Conservation (phyloP, 192 early-diverging fungal genomes). For the Coemansia sp. region DNA sequence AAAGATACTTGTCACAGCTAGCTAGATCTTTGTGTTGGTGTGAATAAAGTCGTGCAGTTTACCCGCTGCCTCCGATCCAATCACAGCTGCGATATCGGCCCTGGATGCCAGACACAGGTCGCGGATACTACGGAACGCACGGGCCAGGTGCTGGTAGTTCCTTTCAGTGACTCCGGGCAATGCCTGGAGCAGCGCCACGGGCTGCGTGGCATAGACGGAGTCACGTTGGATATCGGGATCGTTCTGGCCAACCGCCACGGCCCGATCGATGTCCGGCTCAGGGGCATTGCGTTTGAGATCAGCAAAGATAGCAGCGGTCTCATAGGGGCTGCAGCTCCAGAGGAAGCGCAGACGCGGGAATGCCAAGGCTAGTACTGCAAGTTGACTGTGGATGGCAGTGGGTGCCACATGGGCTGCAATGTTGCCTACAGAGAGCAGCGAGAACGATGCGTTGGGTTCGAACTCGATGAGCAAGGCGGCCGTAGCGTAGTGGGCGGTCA, state of each 20-base stretch:
- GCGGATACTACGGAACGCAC: constrained; percentile 59
- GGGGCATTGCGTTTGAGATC: constrained; percentile 78
- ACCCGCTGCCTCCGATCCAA: constrained; percentile 65
- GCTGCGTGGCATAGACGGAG: constrained; percentile 66
- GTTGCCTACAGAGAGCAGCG: constrained; percentile 59
- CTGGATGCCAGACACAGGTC: constrained; percentile 61
- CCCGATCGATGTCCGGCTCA: constrained; percentile 70
- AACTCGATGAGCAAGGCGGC: constrained; percentile 92
- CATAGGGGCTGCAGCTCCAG: constrained; percentile 84
- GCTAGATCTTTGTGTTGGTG: constrained; percentile 1
- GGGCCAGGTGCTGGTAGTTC: constrained; percentile 80
- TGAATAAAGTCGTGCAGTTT: constrained; percentile 70
- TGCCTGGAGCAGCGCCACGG: constrained; percentile 77
- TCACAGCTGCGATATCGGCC: constrained; percentile 47
- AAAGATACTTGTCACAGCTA: not conserved
- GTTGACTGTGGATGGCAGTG: constrained; percentile 69
- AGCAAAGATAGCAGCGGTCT: constrained; percentile 85
- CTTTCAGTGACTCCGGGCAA: constrained; percentile 82
- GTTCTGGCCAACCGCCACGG: constrained; percentile 68
- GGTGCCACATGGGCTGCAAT: constrained; percentile 57
- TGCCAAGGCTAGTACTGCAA: constrained; percentile 71
- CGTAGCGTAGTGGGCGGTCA: constrained; percentile 77
- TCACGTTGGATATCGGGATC: constrained; percentile 62
- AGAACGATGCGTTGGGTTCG: constrained; percentile 79
- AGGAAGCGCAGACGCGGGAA: constrained; percentile 84